Evolutionary conservation across 495 filamentous ascomycete genomes (phyloP).

Genomic region (Sabuloglossum arenarium): DNA sequence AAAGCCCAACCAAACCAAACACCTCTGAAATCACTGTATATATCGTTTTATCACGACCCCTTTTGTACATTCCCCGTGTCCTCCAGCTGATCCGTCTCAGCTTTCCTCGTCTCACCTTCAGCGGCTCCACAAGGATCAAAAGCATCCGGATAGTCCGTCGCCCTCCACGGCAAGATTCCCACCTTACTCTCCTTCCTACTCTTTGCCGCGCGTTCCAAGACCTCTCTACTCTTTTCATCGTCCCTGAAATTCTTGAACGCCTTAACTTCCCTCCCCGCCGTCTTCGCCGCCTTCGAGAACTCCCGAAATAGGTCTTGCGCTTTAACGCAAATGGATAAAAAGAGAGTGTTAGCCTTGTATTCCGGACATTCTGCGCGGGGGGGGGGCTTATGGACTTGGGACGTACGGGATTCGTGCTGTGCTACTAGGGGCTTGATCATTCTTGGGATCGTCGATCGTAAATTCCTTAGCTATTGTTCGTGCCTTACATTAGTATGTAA

Average conservation of each 20-base stretch:
- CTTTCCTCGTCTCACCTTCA: not conserved
- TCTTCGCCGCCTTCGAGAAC: conserved; percentile 8
- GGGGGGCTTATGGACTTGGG: too few relatives aligned
- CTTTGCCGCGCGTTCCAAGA: conserved; percentile 9
- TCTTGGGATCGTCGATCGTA: conserved; percentile 1
- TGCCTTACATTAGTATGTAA: not conserved
- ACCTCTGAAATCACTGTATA: not conserved
- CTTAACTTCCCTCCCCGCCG: conserved; percentile 9
- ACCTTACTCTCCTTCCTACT: conserved; percentile 8
- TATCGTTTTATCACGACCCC: not conserved
- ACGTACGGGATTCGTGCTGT: not conserved
- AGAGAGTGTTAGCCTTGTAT: not conserved
- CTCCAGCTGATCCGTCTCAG: not conserved
- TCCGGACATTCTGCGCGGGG: too few relatives aligned
- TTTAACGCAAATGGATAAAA: too few relatives aligned
- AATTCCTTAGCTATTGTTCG: not conserved
- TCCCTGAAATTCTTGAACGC: conserved; percentile 7
- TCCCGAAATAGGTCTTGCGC: conserved; percentile 1
- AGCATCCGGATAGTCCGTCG: conserved; percentile 11
- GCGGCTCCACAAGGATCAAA: not conserved
- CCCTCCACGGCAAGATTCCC: conserved; percentile 11
- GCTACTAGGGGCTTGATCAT: conserved; percentile 3
- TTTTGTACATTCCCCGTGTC: not conserved
- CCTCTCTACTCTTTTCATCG: conserved; percentile 5
- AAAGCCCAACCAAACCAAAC: not conserved